Percentiles rank a stretch among this genome's conserved stretches.
phyloP scores from a whole-genome alignment of 345 rosid species.

The Litchi chinensis region DNA sequence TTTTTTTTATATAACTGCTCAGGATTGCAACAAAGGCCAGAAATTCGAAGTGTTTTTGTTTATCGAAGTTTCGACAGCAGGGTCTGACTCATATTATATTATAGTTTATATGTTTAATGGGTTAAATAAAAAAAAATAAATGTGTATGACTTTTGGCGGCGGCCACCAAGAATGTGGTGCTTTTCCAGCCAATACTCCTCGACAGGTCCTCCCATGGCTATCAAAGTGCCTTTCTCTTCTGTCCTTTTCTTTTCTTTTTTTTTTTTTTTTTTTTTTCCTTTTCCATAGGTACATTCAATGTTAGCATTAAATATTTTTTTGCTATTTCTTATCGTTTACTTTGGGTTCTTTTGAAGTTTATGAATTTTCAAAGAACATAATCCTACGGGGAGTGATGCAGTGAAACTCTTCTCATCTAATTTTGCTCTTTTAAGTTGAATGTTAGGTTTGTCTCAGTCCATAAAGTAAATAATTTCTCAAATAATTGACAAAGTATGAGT shows the following conservation, averaged over 20 bases:
- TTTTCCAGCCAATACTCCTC: not conserved
- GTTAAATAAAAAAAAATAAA: too few species aligned
- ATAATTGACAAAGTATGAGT: too few species aligned
- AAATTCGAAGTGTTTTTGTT: not conserved
- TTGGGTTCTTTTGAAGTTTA: too few species aligned
- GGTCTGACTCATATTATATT: not conserved
- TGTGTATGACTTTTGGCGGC: not conserved
- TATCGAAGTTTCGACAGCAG: not conserved
- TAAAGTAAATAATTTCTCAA: too few species aligned
- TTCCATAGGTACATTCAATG: not conserved
- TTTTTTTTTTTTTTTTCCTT: not conserved
- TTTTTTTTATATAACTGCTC: not conserved
- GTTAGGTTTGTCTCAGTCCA: too few species aligned
- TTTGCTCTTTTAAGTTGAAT: too few species aligned
- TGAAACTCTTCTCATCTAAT: too few species aligned
- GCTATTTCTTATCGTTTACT: not conserved
- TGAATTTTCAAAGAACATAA: too few species aligned
- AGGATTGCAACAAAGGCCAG: not conserved
- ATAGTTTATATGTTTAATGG: too few species aligned
- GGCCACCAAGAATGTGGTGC: conserved; percentile 7
- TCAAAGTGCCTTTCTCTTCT: not conserved
- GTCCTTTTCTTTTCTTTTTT: conserved; percentile 9
- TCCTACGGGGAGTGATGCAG: too few species aligned
- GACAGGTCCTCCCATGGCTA: not conserved
- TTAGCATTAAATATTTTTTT: too few species aligned